Conservation (phyloP, 306 rosid species). For the Phaseolus lunatus region DNA sequence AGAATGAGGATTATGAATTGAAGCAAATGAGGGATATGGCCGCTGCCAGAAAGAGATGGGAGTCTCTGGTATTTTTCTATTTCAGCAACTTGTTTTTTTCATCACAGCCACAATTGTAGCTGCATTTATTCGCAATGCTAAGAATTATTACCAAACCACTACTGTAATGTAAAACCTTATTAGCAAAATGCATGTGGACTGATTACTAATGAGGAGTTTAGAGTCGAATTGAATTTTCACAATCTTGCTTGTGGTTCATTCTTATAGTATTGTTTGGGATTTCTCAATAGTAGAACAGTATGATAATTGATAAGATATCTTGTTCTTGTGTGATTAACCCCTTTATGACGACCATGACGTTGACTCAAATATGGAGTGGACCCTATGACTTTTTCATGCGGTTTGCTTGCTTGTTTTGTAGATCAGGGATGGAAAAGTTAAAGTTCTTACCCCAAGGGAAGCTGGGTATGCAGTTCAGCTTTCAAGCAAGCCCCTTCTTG, state of each 20-base stretch:
- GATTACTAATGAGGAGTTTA: neutral
- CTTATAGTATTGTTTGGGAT: conserved; percentile 23
- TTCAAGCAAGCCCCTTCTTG: conserved; percentile 86
- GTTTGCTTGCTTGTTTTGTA: conserved; percentile 47
- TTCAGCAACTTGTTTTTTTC: neutral
- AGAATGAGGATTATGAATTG: conserved; percentile 75
- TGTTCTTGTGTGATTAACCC: neutral
- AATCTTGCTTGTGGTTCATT: neutral
- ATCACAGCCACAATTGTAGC: neutral
- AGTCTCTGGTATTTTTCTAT: conserved; percentile 82
- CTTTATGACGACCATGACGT: neutral
- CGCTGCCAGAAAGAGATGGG: conserved; percentile 97
- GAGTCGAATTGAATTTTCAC: conserved; percentile 32
- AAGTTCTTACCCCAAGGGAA: conserved; percentile 84
- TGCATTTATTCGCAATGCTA: neutral
- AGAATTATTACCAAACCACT: neutral
- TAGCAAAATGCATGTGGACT: neutral
- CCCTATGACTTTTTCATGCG: conserved; percentile 9
- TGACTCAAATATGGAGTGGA: neutral
- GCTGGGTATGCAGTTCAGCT: conserved; percentile 95
- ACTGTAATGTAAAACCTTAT: neutral
- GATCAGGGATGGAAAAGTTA: conserved; percentile 85
- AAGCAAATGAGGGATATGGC: conserved; percentile 93
- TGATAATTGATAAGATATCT: neutral
- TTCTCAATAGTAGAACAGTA: neutral